A percentile compares a stretch with the other conserved stretches of the same genome.
Evolutionary conservation across 164 flowering plant genomes (phyloP).

Genomic region (Buxus sempervirens): DNA sequence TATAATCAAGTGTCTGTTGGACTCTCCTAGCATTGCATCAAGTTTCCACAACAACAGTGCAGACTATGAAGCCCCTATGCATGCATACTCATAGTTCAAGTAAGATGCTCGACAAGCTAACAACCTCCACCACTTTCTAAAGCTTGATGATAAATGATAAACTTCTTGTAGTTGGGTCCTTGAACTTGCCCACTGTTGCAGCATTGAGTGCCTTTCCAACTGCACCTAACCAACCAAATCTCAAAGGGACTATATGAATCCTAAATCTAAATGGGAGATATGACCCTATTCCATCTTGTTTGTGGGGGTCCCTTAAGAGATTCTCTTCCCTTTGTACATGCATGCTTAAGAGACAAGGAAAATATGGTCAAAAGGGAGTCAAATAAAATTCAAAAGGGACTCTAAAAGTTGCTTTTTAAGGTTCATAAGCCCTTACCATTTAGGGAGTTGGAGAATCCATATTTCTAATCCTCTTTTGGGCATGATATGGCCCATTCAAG

Average conservation of each 20-base stretch:
- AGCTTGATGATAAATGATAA: neutral
- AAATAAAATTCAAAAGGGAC: conserved; percentile 15
- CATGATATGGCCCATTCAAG: conserved; percentile 25
- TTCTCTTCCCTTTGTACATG: conserved; percentile 29
- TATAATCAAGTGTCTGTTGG: too few species aligned
- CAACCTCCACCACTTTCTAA: neutral
- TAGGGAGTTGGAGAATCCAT: conserved; percentile 31
- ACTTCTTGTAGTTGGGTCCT: neutral
- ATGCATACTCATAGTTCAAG: too few species aligned
- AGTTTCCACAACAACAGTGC: too few species aligned
- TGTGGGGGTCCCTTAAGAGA: conserved; percentile 10
- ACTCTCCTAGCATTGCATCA: too few species aligned
- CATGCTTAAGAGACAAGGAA: conserved; percentile 22
- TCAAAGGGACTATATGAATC: neutral
- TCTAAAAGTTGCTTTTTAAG: conserved; percentile 21
- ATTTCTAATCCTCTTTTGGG: conserved; percentile 33
- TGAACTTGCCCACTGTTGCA: neutral
- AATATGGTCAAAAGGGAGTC: conserved; percentile 39
- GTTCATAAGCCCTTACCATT: conserved; percentile 28
- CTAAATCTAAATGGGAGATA: conserved; percentile 20
- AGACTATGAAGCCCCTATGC: too few species aligned
- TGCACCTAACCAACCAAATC: neutral
- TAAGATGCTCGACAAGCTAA: neutral
- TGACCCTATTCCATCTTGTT: conserved; percentile 18
- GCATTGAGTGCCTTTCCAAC: neutral